Evolutionary conservation across 768 basidiomycete genomes (phyloP).

Genomic region (Tricholoma furcatifolium): DNA sequence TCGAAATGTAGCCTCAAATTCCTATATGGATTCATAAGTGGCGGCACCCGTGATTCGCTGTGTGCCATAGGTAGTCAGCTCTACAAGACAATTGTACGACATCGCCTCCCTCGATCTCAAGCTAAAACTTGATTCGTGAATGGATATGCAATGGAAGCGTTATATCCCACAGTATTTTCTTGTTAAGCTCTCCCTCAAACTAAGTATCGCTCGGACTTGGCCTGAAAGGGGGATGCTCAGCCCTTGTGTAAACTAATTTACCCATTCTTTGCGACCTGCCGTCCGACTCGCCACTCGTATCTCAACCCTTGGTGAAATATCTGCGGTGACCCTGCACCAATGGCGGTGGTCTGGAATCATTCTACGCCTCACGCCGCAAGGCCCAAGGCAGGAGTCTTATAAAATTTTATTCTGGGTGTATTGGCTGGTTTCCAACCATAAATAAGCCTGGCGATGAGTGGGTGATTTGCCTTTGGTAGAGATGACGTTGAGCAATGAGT

Average conservation of each 20-base stretch:
- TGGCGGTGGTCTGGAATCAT: too few species aligned
- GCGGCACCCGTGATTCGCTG: neutral
- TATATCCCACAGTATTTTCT: too few species aligned
- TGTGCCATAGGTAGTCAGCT: neutral
- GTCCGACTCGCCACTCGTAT: neutral
- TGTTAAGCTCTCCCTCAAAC: too few species aligned
- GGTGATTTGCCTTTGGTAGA: neutral
- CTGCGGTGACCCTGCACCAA: too few species aligned
- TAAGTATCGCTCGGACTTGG: too few species aligned
- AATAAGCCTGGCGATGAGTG: constrained; percentile 1
- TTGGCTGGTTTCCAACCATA: neutral
- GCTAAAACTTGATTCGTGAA: neutral
- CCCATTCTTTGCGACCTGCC: neutral
- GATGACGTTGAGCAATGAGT: neutral
- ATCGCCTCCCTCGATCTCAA: neutral
- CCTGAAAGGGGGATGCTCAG: too few species aligned
- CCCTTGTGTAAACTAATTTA: neutral
- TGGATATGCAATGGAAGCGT: too few species aligned
- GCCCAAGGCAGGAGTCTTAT: neutral
- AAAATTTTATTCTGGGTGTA: neutral
- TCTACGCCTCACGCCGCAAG: neutral
- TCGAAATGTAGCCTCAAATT: too few species aligned
- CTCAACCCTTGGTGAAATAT: too few species aligned
- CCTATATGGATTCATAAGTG: neutral
- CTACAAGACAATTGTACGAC: neutral